These are phyloP conservation scores for Theobroma cacao DNA, from an alignment of 345 rosid genomes.

Conservation along the genomic window DNA sequence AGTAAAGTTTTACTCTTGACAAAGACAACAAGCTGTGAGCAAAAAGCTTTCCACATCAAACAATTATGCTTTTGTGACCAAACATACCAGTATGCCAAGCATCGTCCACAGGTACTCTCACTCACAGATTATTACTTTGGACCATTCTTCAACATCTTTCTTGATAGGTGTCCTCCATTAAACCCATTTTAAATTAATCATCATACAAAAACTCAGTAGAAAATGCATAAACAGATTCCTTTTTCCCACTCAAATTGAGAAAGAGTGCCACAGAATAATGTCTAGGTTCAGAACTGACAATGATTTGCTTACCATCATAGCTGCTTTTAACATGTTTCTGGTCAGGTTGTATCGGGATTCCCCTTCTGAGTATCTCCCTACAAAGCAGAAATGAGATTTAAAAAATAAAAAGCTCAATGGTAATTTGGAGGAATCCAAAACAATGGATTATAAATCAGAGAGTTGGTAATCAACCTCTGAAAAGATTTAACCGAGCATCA, in stretches of 20 bases:
- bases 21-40: neutral
- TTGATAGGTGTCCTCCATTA: neutral
- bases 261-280: neutral
- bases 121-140: neutral
- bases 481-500: slow-evolving; percentile 57
- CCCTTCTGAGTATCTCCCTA: slow-evolving; percentile 61
- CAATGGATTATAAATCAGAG: neutral
- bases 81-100: neutral
- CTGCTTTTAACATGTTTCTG: slow-evolving; percentile 27
- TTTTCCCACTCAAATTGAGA: neutral
- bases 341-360: slow-evolving; percentile 50
- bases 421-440: neutral
- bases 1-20: neutral
- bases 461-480: slow-evolving; percentile 32
- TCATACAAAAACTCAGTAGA: neutral
- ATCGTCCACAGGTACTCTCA: neutral
- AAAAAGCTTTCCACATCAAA: neutral
- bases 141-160: neutral
- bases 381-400: slow-evolving; percentile 1
- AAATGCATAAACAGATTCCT: neutral
- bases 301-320: slow-evolving; percentile 33
- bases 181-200: neutral
- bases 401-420: neutral
- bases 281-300: neutral
- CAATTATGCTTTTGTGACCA: neutral